Conservation (phyloP, 805 yeast genomes). For the Sugiyamaella smithiae region DNA sequence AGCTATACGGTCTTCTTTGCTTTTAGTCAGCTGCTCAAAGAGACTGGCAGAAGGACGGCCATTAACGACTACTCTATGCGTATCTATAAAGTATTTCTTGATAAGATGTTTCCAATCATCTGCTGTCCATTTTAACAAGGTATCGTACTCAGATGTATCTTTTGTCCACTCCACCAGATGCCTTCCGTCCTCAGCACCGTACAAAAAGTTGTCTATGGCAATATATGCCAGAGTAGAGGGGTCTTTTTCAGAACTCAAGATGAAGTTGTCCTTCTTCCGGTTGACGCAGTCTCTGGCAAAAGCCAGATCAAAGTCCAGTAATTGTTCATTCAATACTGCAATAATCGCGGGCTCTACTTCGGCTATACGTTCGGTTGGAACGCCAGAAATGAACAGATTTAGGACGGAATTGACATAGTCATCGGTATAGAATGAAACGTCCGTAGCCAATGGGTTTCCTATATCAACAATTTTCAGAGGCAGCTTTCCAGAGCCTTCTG, state of each 20-base stretch:
- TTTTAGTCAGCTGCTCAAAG: constrained; percentile 51
- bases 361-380: constrained; percentile 61
- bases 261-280: constrained; percentile 58
- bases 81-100: constrained; percentile 52
- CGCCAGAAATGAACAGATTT: constrained; percentile 58
- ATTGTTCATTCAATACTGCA: constrained; percentile 52
- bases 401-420: constrained; percentile 65
- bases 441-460: constrained; percentile 76
- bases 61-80: constrained; percentile 61
- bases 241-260: constrained; percentile 42
- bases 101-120: constrained; percentile 66
- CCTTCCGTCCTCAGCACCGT: constrained; percentile 63
- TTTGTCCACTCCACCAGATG: constrained; percentile 56
- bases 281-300: constrained; percentile 68
- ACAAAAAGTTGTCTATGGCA: constrained; percentile 75
- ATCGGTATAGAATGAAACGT: constrained; percentile 66
- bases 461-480: constrained; percentile 72
- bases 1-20: constrained; percentile 47
- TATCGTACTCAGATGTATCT: constrained; percentile 58
- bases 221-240: constrained; percentile 59
- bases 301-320: constrained; percentile 53
- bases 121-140: constrained; percentile 55
- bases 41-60: constrained; percentile 67
- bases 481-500: constrained; percentile 72
- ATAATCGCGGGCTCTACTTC: constrained; percentile 53